Conservation (phyloP, 2,329 filamentous ascomycete genomes). For the Xylariales sp. region DNA sequence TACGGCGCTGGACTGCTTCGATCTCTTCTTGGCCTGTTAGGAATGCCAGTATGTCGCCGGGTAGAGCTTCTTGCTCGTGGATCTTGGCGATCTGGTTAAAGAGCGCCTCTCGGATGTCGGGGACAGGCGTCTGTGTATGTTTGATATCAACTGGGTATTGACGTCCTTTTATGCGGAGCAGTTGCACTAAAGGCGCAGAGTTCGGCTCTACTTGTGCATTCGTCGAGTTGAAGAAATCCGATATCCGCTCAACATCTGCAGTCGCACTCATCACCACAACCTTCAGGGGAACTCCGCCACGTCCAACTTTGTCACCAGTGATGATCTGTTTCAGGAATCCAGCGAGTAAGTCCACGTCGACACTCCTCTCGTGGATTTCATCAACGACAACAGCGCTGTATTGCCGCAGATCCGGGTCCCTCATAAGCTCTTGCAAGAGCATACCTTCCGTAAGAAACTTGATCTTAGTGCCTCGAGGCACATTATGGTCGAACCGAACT, state of each 20-base stretch:
- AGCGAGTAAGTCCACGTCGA: conserved; percentile 87
- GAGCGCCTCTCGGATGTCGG: conserved; percentile 77
- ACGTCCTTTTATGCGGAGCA: conserved; percentile 72
- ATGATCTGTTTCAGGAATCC: conserved; percentile 83
- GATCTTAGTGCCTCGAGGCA: conserved; percentile 76
- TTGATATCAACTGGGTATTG: conserved; percentile 79
- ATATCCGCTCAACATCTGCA: conserved; percentile 76
- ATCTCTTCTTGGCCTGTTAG: conserved; percentile 92
- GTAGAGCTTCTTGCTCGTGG: conserved; percentile 82
- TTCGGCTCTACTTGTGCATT: conserved; percentile 10
- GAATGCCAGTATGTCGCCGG: conserved; percentile 90
- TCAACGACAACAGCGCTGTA: conserved; percentile 93
- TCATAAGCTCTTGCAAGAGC: conserved; percentile 86
- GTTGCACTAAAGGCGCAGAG: conserved; percentile 23
- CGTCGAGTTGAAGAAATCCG: conserved; percentile 61
- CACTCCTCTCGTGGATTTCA: conserved; percentile 92
- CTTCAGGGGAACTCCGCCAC: conserved; percentile 73
- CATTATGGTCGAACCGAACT: conserved; percentile 86
- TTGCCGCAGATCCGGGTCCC: conserved; percentile 73
- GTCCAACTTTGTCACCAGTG: conserved; percentile 54
- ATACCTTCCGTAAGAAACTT: conserved; percentile 97
- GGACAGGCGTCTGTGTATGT: conserved; percentile 68
- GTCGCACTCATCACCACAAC: conserved; percentile 97
- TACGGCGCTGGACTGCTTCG: conserved; percentile 70
- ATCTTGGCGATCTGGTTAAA: conserved; percentile 81